A percentile compares a stretch with the other conserved stretches of the same genome.
phyloP scores from a whole-genome alignment of 1,139 yeast genomes.

The Protomyces gravidus region DNA sequence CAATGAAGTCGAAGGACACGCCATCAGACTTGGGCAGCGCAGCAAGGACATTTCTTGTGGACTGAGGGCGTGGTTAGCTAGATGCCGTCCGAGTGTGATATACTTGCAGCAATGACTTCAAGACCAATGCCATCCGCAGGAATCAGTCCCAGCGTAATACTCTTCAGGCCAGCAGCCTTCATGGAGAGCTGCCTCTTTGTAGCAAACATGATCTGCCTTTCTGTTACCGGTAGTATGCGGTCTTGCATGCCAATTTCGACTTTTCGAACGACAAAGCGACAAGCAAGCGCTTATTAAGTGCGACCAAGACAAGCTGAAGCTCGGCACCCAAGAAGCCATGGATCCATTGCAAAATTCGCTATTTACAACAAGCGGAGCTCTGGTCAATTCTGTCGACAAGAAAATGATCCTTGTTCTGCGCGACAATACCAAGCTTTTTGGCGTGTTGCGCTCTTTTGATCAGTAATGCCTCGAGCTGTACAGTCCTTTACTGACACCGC shows the following conservation, averaged over 20 bases:
- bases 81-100: neutral
- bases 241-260: too few relatives aligned
- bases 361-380: slow-evolving; percentile 94
- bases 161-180: slow-evolving; percentile 12
- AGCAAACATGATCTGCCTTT: neutral
- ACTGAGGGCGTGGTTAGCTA: slow-evolving; percentile 65
- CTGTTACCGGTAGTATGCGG: too few relatives aligned
- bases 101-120: slow-evolving; percentile 75
- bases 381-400: slow-evolving; percentile 85
- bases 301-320: neutral
- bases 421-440: slow-evolving; percentile 85
- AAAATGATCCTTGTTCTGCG: slow-evolving; percentile 78
- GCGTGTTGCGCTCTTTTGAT: slow-evolving; percentile 90
- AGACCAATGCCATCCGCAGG: slow-evolving; percentile 99
- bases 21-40: slow-evolving; percentile 71
- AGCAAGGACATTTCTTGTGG: slow-evolving; percentile 52
- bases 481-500: neutral
- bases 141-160: slow-evolving; percentile 52
- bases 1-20: slow-evolving; percentile 75
- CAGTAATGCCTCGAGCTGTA: slow-evolving; percentile 55
- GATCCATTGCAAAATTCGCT: slow-evolving; percentile 38
- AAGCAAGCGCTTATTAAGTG: too few relatives aligned
- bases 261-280: too few relatives aligned
- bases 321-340: neutral
- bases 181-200: neutral